Evolutionary conservation across 768 basidiomycete species (phyloP), one percentile per base, ranked within the genome.

Genomic region (Gautieria morchelliformis): DNA sequence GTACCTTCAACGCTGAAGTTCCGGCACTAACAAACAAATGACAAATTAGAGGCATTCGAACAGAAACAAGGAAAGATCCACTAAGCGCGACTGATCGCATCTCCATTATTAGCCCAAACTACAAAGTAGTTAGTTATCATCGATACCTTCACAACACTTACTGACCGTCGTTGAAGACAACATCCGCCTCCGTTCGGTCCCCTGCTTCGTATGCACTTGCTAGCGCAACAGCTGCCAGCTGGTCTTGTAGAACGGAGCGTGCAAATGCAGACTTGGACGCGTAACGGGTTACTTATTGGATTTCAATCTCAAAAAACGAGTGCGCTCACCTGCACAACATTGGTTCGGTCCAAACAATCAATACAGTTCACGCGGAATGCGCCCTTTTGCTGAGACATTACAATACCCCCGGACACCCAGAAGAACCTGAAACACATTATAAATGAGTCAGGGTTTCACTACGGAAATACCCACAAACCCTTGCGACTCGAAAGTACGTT

Each of bases 81-180:
- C 88, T 90, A 92, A 55, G 87, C 86, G 55, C 87, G 79, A 68
- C 89, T 93, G 58, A 96, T 89, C 5, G 91, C 87, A 67, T 99
- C 96, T 0, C 96, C 96, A 63, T 98, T 98, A 66, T 98, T 96
- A 2, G 96, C 96, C 96, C 96, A 99, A 17, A 92, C 89, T 89
- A 59, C 22, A 46, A 40, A 7, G 33, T 9, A 12, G 22, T 52
- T 17, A 39, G 37, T n/a, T 20, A 33, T 44, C 22, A 24, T 30
- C 48, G 1, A 12, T 22, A n/a, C 17, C 20, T 2, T 44, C 5
- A n/a, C 14, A 48, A 10, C 4, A 49, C 20, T 15, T 19, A 56
- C 9, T 22, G 27, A 89, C 89, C 82, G 67, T 89, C 82, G 61
- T 91, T 94, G 67, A 94, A 90, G 17, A 82, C 78, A 17, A 80